Conservation (phyloP, 1,139 yeast species). For the Lodderomyces beijingensis region DNA sequence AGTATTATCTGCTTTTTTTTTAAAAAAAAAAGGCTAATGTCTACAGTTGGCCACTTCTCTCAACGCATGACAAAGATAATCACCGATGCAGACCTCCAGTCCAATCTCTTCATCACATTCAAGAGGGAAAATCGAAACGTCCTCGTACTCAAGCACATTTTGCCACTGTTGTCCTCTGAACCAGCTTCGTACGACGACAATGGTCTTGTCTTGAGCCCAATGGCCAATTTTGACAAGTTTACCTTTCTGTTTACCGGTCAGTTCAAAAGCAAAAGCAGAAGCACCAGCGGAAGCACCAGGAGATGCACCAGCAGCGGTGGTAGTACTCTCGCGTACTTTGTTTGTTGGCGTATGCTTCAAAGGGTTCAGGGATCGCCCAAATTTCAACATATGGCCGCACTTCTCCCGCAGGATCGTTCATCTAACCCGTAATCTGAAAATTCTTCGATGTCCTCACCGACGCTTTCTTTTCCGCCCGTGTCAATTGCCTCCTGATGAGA, state of each 20-base stretch:
- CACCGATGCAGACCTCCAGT: too few species aligned
- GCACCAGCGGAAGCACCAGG: slow-evolving; percentile 3
- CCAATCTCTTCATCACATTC: too few species aligned
- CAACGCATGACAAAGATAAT: too few species aligned
- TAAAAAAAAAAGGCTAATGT: too few species aligned
- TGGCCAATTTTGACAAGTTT: slow-evolving; percentile 46
- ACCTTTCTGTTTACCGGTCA: slow-evolving; percentile 26
- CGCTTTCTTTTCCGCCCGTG: slow-evolving; percentile 19
- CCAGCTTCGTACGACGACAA: slow-evolving; percentile 28
- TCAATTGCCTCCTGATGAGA: slow-evolving; percentile 12
- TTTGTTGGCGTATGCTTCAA: slow-evolving; percentile 22
- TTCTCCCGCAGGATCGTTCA: slow-evolving; percentile 49
- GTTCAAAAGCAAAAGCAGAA: slow-evolving; percentile 13
- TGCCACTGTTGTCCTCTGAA: slow-evolving; percentile 21
- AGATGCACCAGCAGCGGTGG: too few species aligned
- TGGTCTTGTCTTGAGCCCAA: slow-evolving; percentile 42
- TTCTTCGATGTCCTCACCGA: slow-evolving; percentile 40
- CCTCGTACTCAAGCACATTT: slow-evolving; percentile 25
- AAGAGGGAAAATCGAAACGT: too few species aligned
- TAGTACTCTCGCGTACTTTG: slow-evolving; percentile 31
- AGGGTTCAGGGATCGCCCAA: slow-evolving; percentile 53
- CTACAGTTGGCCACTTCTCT: too few species aligned
- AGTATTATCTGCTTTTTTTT: too few species aligned
- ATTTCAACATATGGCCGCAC: slow-evolving; percentile 46
- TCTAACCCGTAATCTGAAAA: slow-evolving; percentile 40